These are phyloP conservation scores for Penicillium salamii DNA, from an alignment of 495 filamentous ascomycete species.

Conservation along the genomic window DNA sequence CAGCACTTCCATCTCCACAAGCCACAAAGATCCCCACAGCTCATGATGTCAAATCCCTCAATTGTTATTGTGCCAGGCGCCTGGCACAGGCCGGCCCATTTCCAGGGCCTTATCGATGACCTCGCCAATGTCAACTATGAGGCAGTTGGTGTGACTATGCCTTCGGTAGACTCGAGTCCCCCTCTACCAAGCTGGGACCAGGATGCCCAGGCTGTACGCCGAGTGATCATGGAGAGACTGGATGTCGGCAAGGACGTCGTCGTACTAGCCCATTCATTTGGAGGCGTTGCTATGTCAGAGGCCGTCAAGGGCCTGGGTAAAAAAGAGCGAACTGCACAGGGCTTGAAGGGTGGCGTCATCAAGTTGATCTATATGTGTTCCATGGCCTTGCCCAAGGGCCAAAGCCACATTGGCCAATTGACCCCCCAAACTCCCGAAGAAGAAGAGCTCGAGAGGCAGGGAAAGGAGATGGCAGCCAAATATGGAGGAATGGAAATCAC, in stretches of 20 bases:
- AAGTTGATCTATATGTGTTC: slow-evolving; percentile 39
- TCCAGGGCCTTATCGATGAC: slow-evolving; percentile 29
- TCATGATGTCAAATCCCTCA: slow-evolving; percentile 26
- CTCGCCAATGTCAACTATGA: slow-evolving; percentile 27
- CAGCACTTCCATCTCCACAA: too few relatives aligned
- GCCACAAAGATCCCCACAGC: too few relatives aligned
- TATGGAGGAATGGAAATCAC: slow-evolving; percentile 18
- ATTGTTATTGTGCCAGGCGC: slow-evolving; percentile 42
- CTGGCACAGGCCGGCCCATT: slow-evolving; percentile 42
- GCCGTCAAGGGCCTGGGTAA: slow-evolving; percentile 36
- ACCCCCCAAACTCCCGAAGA: slow-evolving; percentile 20
- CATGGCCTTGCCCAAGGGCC: slow-evolving; percentile 26
- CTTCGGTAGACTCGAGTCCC: slow-evolving; percentile 27
- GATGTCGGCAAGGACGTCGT: slow-evolving; percentile 34
- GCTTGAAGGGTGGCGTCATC: slow-evolving; percentile 36
- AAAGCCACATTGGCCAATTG: slow-evolving; percentile 22
- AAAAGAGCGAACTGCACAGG: slow-evolving; percentile 33
- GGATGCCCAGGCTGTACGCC: slow-evolving; percentile 26
- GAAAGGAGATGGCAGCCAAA: slow-evolving; percentile 12
- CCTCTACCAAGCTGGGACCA: slow-evolving; percentile 25
- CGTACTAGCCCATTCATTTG: slow-evolving; percentile 37
- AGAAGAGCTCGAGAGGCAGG: slow-evolving; percentile 22
- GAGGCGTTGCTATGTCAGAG: slow-evolving; percentile 36
- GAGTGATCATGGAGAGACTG: slow-evolving; percentile 20
- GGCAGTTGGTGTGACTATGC: slow-evolving; percentile 24